Evolutionary conservation across 208 protist species (phyloP).

Genomic region (Lotmaria passim): DNA sequence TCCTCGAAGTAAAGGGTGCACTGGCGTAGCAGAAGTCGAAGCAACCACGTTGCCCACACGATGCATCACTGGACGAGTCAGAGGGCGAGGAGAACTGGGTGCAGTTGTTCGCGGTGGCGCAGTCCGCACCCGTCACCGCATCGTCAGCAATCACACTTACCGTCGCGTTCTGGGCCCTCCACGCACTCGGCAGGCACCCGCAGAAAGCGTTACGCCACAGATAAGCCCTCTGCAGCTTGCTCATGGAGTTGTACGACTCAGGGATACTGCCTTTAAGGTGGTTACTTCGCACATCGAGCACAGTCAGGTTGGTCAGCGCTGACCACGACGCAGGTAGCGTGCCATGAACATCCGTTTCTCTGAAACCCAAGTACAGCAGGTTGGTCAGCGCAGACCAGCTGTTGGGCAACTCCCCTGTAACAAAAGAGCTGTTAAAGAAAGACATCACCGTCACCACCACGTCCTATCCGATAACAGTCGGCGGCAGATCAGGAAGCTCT

Average conservation of each 20-base stretch:
- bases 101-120: constrained; percentile 7
- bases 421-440: neutral
- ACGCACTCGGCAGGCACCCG: constrained; percentile 12
- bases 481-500: constrained; percentile 1
- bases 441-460: constrained; percentile 9
- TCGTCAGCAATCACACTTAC: neutral
- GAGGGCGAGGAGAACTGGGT: neutral
- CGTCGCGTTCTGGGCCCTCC: neutral
- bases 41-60: too few relatives aligned
- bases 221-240: neutral
- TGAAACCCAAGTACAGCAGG: neutral
- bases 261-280: neutral
- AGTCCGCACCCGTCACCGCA: neutral
- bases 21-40: neutral
- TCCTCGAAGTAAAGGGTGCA: neutral
- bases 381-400: constrained; percentile 6
- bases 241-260: neutral
- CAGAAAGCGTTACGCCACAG: constrained; percentile 8
- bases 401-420: neutral
- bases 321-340: constrained; percentile 4
- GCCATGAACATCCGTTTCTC: neutral
- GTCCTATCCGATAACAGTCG: neutral
- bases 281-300: neutral
- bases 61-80: too few relatives aligned
- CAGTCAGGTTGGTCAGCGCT: constrained; percentile 1